phyloP scores from a whole-genome alignment of 2,329 filamentous ascomycete genomes.

The Aspergillus cejpii region DNA sequence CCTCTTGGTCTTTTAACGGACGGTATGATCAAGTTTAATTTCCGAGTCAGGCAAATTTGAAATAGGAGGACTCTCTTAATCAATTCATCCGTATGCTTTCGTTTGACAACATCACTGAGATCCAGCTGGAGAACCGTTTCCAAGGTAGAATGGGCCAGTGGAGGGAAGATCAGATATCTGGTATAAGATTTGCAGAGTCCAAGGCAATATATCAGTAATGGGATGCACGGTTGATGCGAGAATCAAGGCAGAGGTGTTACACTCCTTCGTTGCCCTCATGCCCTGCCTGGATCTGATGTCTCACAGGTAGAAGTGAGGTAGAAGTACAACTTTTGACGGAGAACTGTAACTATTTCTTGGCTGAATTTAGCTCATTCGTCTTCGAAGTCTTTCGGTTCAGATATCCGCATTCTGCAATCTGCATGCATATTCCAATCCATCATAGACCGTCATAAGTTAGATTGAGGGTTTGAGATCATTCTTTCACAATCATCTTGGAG shows the following conservation, averaged over 20 bases:
- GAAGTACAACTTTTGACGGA: no score
- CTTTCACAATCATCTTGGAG: no score
- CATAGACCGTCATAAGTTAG: no score
- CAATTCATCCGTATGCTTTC: no score
- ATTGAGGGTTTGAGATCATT: no score
- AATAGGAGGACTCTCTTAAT: no score
- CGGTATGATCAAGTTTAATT: constrained; percentile 5
- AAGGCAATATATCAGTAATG: constrained; percentile 13
- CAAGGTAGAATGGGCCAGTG: neutral
- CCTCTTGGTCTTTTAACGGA: constrained; percentile 5
- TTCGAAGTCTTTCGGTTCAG: neutral
- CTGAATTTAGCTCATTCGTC: neutral
- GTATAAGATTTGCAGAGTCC: neutral
- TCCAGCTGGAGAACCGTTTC: neutral
- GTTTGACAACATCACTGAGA: neutral
- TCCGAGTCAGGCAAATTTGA: constrained; percentile 5
- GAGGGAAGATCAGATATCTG: neutral
- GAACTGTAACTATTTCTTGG: neutral
- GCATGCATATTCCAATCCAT: no score
- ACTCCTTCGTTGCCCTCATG: neutral
- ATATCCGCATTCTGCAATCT: no score
- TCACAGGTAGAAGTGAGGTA: constrained; percentile 9
- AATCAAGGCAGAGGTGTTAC: constrained; percentile 5
- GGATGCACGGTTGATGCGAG: constrained; percentile 16
- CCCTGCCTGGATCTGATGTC: constrained; percentile 9